Percentiles rank a stretch among this genome's conserved stretches.
These are phyloP conservation scores for Rhodotorula sp. DNA, from an alignment of 1,284 basidiomycete genomes.

Conservation along the genomic window DNA sequence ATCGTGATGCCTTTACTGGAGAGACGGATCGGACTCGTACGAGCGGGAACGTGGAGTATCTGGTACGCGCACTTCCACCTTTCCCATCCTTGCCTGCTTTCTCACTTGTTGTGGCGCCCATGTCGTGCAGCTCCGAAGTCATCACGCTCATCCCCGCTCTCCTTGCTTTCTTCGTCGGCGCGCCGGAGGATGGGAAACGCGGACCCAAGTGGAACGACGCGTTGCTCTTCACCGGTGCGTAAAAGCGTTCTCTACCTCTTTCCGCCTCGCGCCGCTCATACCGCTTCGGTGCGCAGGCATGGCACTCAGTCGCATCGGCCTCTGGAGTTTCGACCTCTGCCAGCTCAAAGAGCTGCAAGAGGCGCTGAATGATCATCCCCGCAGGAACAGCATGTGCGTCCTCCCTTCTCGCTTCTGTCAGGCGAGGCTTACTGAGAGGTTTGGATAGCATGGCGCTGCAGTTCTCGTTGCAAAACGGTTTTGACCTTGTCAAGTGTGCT, in stretches of 20 bases:
- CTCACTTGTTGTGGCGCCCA: neutral
- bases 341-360: constrained; percentile 53
- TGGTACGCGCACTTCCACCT: too few species aligned
- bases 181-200: constrained; percentile 14
- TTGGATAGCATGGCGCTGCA: constrained; percentile 50
- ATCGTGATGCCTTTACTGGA: constrained; percentile 55
- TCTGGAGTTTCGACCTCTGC: constrained; percentile 57
- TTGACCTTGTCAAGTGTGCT: constrained; percentile 52
- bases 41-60: constrained; percentile 56
- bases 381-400: constrained; percentile 49
- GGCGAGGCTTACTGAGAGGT: neutral
- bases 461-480: constrained; percentile 52
- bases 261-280: neutral
- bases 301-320: constrained; percentile 48
- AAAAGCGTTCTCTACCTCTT: fast-evolving
- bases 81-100: too few species aligned
- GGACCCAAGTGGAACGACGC: constrained; percentile 28
- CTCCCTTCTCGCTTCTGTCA: too few species aligned
- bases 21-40: constrained; percentile 52
- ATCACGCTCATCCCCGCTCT: constrained; percentile 49
- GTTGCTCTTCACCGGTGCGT: constrained; percentile 42
- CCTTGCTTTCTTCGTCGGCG: constrained; percentile 36
- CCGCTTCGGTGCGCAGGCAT: constrained; percentile 7
- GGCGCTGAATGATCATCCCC: constrained; percentile 51
- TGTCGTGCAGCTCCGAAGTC: constrained; percentile 48